phyloP scores from a whole-genome alignment of 306 rosid species.

The Cicer yamashitae region DNA sequence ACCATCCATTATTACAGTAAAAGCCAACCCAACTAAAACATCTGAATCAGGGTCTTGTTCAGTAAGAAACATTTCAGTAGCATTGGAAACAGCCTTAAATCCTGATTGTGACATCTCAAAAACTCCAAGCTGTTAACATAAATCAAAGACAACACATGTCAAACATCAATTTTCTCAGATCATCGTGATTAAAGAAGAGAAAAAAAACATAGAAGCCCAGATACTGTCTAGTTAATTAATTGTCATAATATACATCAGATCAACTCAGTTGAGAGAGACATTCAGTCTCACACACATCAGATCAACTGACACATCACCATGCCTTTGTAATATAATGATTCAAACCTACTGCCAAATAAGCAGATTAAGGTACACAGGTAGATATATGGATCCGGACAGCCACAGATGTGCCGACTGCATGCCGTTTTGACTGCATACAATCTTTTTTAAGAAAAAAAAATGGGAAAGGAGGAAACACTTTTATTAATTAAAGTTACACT shows the following conservation, averaged over 20 bases:
- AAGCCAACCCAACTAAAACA: constrained; percentile 75
- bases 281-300: constrained; percentile 23
- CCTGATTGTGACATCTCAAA: constrained; percentile 88
- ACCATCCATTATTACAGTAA: constrained; percentile 93
- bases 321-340: constrained; percentile 11
- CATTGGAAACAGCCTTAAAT: constrained; percentile 70
- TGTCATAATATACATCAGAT: constrained; percentile 3
- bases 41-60: constrained; percentile 75
- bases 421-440: too few relatives aligned
- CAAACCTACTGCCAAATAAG: constrained; percentile 21
- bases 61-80: constrained; percentile 80
- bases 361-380: neutral
- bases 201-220: constrained; percentile 1
- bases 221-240: constrained; percentile 8
- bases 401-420: too few relatives aligned
- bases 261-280: neutral
- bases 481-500: too few relatives aligned
- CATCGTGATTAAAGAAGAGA: constrained; percentile 20
- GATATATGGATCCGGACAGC: neutral
- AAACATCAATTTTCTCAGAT: constrained; percentile 29
- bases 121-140: constrained; percentile 82
- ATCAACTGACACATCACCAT: constrained; percentile 28
- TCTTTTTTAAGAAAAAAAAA: too few relatives aligned
- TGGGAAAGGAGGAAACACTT: too few relatives aligned
- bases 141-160: constrained; percentile 36